phyloP scores from a whole-genome alignment of 306 rosid species.

The Acmispon strigosus region DNA sequence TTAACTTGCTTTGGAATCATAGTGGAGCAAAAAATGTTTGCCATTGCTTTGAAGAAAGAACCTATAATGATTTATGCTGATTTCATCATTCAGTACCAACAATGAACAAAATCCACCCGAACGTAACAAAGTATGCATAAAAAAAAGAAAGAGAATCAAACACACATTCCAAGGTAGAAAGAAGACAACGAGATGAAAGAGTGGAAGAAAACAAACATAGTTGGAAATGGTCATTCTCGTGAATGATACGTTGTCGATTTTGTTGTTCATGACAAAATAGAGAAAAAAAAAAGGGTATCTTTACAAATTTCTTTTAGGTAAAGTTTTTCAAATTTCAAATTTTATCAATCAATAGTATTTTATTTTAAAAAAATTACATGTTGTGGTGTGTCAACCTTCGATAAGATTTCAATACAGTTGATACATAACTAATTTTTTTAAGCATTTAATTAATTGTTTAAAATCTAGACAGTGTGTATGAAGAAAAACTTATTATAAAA shows the following conservation, averaged over 20 bases:
- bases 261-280: slow-evolving; percentile 35
- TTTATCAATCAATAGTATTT: not conserved
- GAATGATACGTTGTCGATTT: slow-evolving; percentile 57
- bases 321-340: not conserved
- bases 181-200: slow-evolving; percentile 68
- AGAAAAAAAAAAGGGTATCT: not conserved
- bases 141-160: slow-evolving; percentile 33
- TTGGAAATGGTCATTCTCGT: slow-evolving; percentile 72
- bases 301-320: no score
- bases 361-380: no score
- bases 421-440: no score
- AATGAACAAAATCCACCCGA: slow-evolving; percentile 37
- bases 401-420: no score
- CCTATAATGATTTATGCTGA: slow-evolving; percentile 40
- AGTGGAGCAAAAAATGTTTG: slow-evolving; percentile 23
- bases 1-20: slow-evolving; percentile 31
- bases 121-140: not conserved
- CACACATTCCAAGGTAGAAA: slow-evolving; percentile 70
- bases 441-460: no score
- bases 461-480: no score
- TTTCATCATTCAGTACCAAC: slow-evolving; percentile 32
- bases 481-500: no score
- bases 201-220: slow-evolving; percentile 55
- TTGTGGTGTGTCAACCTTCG: no score
- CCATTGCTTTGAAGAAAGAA: slow-evolving; percentile 29